Evolutionary conservation across 2,329 filamentous ascomycete species (phyloP).

Genomic region (Aureobasidium leucospermi): DNA sequence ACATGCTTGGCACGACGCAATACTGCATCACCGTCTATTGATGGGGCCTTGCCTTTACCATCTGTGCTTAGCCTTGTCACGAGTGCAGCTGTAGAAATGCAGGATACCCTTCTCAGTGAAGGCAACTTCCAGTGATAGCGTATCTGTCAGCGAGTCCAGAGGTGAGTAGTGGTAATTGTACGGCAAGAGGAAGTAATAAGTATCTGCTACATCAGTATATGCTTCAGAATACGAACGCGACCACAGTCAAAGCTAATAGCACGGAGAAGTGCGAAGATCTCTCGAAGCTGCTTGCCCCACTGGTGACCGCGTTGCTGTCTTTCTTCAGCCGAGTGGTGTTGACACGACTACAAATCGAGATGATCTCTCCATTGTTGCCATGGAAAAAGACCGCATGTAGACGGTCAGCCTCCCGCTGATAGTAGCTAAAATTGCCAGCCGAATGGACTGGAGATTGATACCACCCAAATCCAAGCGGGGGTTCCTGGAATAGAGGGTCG

Average conservation of each 20-base stretch:
- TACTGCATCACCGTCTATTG: too few relatives aligned
- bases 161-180: too few relatives aligned
- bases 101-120: too few relatives aligned
- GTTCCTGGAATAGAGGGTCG: background rate
- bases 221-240: too few relatives aligned
- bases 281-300: background rate
- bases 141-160: too few relatives aligned
- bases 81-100: too few relatives aligned
- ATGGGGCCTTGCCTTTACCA: too few relatives aligned
- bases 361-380: background rate
- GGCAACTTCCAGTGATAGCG: too few relatives aligned
- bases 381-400: background rate
- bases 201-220: too few relatives aligned
- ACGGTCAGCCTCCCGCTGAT: background rate
- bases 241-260: background rate
- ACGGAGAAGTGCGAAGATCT: background rate
- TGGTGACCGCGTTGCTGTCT: background rate
- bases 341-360: background rate
- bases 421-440: background rate
- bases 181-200: too few relatives aligned
- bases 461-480: background rate
- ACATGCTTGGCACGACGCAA: too few relatives aligned
- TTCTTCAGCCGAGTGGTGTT: background rate
- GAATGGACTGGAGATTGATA: background rate
- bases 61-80: too few relatives aligned